Evolutionary conservation across 2,329 filamentous ascomycete species (phyloP).

Genomic region (Exophiala spinifera): DNA sequence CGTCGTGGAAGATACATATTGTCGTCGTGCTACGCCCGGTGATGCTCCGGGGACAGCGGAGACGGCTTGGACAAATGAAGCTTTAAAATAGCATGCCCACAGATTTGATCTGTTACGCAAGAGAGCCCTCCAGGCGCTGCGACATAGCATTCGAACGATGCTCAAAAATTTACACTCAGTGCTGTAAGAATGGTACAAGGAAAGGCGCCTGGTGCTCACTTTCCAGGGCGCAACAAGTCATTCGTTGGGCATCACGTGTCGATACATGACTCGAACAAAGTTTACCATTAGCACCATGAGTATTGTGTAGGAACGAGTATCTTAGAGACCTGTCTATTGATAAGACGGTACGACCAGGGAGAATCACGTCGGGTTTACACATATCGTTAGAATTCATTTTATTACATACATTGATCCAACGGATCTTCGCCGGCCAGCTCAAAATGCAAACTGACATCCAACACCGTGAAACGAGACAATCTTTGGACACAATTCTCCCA

Average conservation of each 20-base stretch:
- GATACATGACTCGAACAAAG: too few relatives aligned
- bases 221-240: too few relatives aligned
- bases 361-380: not conserved
- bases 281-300: too few relatives aligned
- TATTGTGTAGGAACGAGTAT: too few relatives aligned
- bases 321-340: too few relatives aligned
- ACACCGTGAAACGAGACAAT: slow-evolving; percentile 9
- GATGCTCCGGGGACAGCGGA: not conserved
- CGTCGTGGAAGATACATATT: slow-evolving; percentile 12
- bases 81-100: not conserved
- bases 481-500: slow-evolving; percentile 3
- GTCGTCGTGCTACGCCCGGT: not conserved
- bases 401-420: slow-evolving; percentile 22
- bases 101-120: not conserved
- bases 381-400: slow-evolving; percentile 15
- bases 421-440: slow-evolving; percentile 9
- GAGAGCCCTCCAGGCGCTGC: slow-evolving; percentile 1
- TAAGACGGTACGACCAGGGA: not conserved
- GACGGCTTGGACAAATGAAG: not conserved
- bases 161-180: not conserved
- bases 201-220: too few relatives aligned
- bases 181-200: too few relatives aligned
- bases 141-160: slow-evolving; percentile 19
- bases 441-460: slow-evolving; percentile 16
- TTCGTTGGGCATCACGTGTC: too few relatives aligned